These are phyloP conservation scores for Fusarium citri DNA, from an alignment of 2,329 filamentous ascomycete genomes.

Conservation along the genomic window DNA sequence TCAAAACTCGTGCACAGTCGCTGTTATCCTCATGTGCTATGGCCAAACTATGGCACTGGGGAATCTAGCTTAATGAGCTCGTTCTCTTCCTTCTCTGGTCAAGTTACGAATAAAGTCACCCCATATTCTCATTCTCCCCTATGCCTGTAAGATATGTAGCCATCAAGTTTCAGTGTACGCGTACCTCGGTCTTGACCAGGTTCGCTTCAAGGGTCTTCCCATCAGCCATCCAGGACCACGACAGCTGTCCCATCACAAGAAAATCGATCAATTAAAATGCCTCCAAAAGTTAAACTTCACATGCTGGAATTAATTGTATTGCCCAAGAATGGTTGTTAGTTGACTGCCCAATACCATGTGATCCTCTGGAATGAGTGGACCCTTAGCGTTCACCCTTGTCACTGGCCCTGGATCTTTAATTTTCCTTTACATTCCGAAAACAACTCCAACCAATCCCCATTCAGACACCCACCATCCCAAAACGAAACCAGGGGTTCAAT, in stretches of 20 bases:
- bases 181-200: not conserved
- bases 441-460: conserved; percentile 20
- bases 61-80: not conserved
- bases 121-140: not conserved
- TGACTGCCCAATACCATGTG: not conserved
- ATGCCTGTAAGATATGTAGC: not conserved
- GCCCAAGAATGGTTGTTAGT: not conserved
- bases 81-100: rapidly evolving
- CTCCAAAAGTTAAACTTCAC: not conserved
- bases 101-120: not conserved
- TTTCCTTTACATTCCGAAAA: conserved; percentile 25
- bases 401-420: conserved; percentile 36
- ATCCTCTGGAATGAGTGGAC: conserved; percentile 5
- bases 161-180: not conserved
- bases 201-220: not conserved
- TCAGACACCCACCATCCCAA: conserved; percentile 8
- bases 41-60: not conserved
- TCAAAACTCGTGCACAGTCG: not conserved
- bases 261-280: not conserved
- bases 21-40: not conserved
- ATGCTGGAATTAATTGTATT: not conserved
- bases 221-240: not conserved
- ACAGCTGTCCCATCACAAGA: not conserved
- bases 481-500: conserved; percentile 31
- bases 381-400: conserved; percentile 17